Base-by-base conservation (phyloP, 139 green algal species). In the Chlorella sp. region DNA sequence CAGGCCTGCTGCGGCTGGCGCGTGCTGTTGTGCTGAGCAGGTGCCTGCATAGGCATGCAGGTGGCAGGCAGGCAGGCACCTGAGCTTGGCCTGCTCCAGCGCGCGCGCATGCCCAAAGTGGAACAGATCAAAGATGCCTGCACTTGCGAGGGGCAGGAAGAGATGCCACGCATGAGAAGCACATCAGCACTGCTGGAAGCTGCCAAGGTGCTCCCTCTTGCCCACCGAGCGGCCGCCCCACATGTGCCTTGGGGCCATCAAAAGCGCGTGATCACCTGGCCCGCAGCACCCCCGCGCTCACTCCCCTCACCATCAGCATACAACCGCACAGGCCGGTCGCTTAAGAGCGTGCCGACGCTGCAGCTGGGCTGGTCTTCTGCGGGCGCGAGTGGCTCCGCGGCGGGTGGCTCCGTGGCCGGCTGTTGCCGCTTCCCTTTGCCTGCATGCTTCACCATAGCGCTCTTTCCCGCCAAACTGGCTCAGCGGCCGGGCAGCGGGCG, bases 51-150 rank as follows among this genome's bases (percentile, higher is more conserved):
- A 3, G n/a, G 4, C 30, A 11, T 3, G n/a, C 26, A 37, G 14
- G 3, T 11, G 14, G 30, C 69, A 78, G 71, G 75, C 69, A 37
- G 26, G 26, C 28, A 34, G 76, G 64, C 48, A 92, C 82, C 83
- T 79, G 48, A 97, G 96, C 89, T 99, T 99, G 14, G 97, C 97
- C 89, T 99, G 97, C 92, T 99, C 97, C 79, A 99, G 89, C 3
- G 97, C 95, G n/a, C 94, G 87, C 0, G 97, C 97, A 76, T 99
- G 97, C 0, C 97, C 97, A 91, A 98, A 98, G 90, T 98, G 96
- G 81, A 98, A 98, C 40, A 98, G 89, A 88, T 98, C 96, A 66
- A 97, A 98, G 80, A 98, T 97, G 24, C 96, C 95, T 97, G 94
- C 73, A 37, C 37, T 18, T 2, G 21, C 30, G 26, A 14, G 60